A percentile compares a stretch with the other conserved stretches of the same genome.
Evolutionary conservation across 352 stramenopile genomes (phyloP).

Genomic region (Globisporangium irregulare): DNA sequence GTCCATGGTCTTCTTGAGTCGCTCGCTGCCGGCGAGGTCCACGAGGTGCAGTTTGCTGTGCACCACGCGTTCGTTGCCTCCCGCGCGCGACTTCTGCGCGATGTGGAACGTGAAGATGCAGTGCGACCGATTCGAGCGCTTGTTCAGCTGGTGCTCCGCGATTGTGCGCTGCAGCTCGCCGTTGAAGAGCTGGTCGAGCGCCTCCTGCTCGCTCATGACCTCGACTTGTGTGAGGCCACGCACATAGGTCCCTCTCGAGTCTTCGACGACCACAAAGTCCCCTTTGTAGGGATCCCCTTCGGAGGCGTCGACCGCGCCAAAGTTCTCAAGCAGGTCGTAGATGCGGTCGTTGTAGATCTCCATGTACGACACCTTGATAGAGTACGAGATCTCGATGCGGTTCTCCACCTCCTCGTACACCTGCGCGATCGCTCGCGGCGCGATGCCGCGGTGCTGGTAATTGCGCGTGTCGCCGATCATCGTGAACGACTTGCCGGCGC

Average conservation of each 20-base stretch:
- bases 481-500: conserved; percentile 93
- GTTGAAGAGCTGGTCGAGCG: conserved; percentile 90
- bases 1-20: conserved; percentile 92
- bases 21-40: conserved; percentile 93
- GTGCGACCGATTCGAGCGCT: conserved; percentile 92
- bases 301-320: background rate
- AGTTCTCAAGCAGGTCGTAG: conserved; percentile 83
- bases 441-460: conserved; percentile 89
- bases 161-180: conserved; percentile 91
- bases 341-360: conserved; percentile 97
- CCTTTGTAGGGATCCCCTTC: conserved; percentile 15
- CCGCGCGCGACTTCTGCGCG: conserved; percentile 79
- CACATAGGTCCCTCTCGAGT: conserved; percentile 78
- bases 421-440: conserved; percentile 82
- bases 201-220: conserved; percentile 77
- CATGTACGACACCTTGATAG: conserved; percentile 90
- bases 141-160: conserved; percentile 93
- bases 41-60: conserved; percentile 93
- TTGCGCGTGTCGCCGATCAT: conserved; percentile 92
- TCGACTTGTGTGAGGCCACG: conserved; percentile 87
- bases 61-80: conserved; percentile 69
- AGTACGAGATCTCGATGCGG: conserved; percentile 87
- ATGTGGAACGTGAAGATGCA: conserved; percentile 93
- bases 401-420: conserved; percentile 89
- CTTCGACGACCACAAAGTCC: conserved; percentile 86